Conservation (phyloP, 345 rosid species). For the Eucalyptus cloeziana region DNA sequence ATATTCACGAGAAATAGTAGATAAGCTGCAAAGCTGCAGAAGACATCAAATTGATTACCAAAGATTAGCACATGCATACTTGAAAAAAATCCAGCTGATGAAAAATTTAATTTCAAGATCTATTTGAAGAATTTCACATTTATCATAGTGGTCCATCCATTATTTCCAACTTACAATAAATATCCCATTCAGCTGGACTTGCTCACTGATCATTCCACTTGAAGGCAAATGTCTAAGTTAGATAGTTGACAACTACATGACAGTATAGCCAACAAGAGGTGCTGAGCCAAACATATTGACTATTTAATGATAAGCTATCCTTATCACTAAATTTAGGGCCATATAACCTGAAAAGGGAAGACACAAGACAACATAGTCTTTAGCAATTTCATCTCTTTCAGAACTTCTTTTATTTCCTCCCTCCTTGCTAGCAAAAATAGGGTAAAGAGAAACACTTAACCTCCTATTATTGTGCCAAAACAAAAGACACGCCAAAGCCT, state of each 20-base stretch:
- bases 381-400: neutral
- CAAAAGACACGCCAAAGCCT: neutral
- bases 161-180: neutral
- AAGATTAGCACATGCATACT: neutral
- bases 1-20: constrained; percentile 91
- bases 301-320: neutral
- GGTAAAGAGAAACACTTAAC: neutral
- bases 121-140: neutral
- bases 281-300: neutral
- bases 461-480: neutral
- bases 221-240: neutral
- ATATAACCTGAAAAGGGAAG: neutral
- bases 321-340: neutral
- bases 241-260: neutral
- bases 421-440: neutral
- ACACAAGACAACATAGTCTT: neutral
- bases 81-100: neutral
- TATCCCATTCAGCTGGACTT: neutral
- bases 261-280: neutral
- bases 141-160: neutral
- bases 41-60: constrained; percentile 2
- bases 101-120: neutral
- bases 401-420: neutral
- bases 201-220: neutral
- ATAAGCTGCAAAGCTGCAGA: constrained; percentile 78